These are phyloP conservation scores for Terana coerulea DNA, from an alignment of 768 basidiomycete species.

Conservation along the genomic window DNA sequence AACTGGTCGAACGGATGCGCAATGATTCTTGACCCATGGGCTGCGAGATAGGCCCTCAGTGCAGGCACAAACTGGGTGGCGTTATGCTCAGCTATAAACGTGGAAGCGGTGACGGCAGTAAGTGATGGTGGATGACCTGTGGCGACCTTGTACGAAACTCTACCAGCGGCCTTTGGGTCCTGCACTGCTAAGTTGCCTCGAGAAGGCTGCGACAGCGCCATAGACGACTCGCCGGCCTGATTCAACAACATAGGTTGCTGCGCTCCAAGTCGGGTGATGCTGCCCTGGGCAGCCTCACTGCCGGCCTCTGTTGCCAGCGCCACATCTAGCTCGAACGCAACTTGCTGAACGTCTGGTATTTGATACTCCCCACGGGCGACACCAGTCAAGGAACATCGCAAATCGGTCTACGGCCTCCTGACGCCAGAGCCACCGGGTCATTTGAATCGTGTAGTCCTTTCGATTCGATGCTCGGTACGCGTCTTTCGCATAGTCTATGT, in stretches of 20 bases:
- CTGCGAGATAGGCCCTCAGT: too few relatives aligned
- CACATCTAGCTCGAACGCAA: neutral
- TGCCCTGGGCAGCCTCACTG: neutral
- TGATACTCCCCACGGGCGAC: neutral
- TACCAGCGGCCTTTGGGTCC: neutral
- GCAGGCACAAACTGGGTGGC: too few relatives aligned
- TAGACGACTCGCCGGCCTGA: too few relatives aligned
- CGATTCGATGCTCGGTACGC: slow-evolving; percentile 29
- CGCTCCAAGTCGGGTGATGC: too few relatives aligned
- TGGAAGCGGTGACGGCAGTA: too few relatives aligned
- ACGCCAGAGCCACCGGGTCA: slow-evolving; percentile 27
- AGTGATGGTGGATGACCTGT: neutral
- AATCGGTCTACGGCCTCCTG: slow-evolving; percentile 21
- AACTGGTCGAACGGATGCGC: neutral
- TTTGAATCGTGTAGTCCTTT: slow-evolving; percentile 27
- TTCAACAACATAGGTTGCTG: too few relatives aligned
- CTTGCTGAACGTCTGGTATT: neutral
- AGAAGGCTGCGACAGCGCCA: neutral
- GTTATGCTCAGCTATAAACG: too few relatives aligned
- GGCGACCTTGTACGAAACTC: neutral
- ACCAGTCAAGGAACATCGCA: slow-evolving; percentile 3
- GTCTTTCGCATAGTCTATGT: slow-evolving; percentile 30
- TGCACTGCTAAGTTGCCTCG: neutral
- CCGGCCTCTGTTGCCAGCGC: neutral
- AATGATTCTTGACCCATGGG: neutral